Evolutionary conservation across 257 asterid genomes (phyloP).

Genomic region (Plectranthus barbatus): DNA sequence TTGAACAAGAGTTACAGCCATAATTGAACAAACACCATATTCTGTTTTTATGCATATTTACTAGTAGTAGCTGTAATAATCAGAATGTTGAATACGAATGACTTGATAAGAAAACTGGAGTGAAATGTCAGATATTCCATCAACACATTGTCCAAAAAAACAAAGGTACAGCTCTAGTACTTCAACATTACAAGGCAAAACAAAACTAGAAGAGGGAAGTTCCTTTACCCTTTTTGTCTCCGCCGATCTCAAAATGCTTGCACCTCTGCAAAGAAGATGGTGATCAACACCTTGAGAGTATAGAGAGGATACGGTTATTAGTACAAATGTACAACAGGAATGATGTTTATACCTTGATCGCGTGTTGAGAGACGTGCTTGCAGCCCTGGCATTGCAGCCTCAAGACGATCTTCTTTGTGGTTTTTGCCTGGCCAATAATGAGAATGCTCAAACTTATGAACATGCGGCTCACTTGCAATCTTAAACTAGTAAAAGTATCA

Average conservation of each 20-base stretch:
- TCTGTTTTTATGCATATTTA: no score
- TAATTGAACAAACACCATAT: no score
- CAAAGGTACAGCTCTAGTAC: not conserved
- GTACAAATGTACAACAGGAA: no score
- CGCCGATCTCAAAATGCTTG: slow-evolving; percentile 41
- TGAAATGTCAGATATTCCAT: slow-evolving; percentile 5
- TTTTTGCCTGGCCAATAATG: slow-evolving; percentile 26
- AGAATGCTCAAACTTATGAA: not conserved
- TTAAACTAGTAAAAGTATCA: not conserved
- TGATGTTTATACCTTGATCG: slow-evolving; percentile 24
- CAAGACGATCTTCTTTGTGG: slow-evolving; percentile 40
- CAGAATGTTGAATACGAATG: not conserved
- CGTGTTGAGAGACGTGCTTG: slow-evolving; percentile 37
- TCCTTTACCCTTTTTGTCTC: slow-evolving; percentile 41
- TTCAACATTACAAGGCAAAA: not conserved
- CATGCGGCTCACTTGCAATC: not conserved
- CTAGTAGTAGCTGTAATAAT: no score
- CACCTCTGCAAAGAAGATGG: slow-evolving; percentile 26
- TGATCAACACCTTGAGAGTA: not conserved
- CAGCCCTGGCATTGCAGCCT: slow-evolving; percentile 43
- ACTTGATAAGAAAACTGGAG: not conserved
- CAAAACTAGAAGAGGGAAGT: slow-evolving; percentile 25
- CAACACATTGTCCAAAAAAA: not conserved
- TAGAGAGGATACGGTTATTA: not conserved
- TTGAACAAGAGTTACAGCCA: no score